phyloP scores from a whole-genome alignment of 2,329 filamentous ascomycete genomes.

The Clarireedia paspali region DNA sequence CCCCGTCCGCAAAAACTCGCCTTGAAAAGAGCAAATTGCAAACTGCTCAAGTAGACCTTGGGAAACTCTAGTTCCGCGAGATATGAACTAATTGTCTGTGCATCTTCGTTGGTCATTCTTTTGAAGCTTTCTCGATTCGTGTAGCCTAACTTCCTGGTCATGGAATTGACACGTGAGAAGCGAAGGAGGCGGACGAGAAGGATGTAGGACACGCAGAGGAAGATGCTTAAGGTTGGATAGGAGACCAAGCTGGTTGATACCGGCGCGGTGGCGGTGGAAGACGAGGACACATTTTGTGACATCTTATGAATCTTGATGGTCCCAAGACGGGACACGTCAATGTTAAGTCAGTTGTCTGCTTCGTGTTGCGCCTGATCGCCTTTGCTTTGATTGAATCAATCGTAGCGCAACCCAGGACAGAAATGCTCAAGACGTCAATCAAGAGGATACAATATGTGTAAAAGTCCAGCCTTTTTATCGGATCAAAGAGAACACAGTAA shows the following conservation, averaged over 20 bases:
- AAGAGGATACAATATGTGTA: no score
- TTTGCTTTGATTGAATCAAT: no score
- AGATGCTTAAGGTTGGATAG: background rate
- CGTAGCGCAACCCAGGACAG: no score
- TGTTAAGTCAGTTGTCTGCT: no score
- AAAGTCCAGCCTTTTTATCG: no score
- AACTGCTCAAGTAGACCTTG: slow-evolving; percentile 38
- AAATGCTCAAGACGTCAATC: no score
- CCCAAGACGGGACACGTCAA: no score
- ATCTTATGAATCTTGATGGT: no score
- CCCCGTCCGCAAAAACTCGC: slow-evolving; percentile 25
- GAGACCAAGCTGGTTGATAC: no score
- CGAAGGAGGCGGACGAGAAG: slow-evolving; percentile 27
- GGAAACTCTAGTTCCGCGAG: slow-evolving; percentile 48
- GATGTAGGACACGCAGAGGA: background rate
- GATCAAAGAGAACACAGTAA: no score
- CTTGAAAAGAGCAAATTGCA: slow-evolving; percentile 53
- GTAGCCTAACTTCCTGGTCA: slow-evolving; percentile 37
- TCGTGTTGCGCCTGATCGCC: no score
- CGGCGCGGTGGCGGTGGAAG: background rate
- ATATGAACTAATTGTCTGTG: slow-evolving; percentile 40
- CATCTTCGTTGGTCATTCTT: slow-evolving; percentile 47
- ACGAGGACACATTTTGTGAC: background rate
- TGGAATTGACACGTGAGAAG: slow-evolving; percentile 31
- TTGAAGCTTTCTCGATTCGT: slow-evolving; percentile 37